Base-by-base conservation (phyloP, 2,329 filamentous ascomycete genomes). In the Colletotrichum sp. region DNA sequence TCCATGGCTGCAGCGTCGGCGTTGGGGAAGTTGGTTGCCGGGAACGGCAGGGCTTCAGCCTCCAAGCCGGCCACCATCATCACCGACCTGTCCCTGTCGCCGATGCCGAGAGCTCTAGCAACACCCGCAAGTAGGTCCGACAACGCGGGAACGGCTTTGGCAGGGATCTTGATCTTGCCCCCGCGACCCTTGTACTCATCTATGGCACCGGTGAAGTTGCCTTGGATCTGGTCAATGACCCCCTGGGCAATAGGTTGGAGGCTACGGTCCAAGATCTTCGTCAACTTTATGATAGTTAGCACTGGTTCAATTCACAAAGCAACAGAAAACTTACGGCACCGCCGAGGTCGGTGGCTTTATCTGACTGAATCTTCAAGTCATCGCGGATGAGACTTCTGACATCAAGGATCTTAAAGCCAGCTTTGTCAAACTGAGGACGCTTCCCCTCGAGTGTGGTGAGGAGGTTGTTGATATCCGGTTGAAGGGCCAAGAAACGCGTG, bases 81-180 rank as follows among this genome's bases (percentile, higher is more conserved):
- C 26, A 28, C 39, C 55, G 7, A 64, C 55, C 39, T 30, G 24
- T 36, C 22, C 8, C n/a, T 44, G n/a, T 48, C 63, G 55, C 69
- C 69, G n/a, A 75, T 26, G 15, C 73, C 73, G 7, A 75, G 69
- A 4, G 73, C 73, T 9, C 44, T 64, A 32, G 73, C 73, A 18
- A 75, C 55, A 8, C 39, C 69, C 15, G 73, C 69, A 8, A 75
- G 69, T 6, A 75, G 57, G 26, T 75, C 36, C 16, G 73, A 48
- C 26, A 75, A 57, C 39, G 52, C n/a, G 4, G 73, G 73, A 7
- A 75, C 73, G 18, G 64, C 63, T 44, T 72, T 73, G 69, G 69
- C 16, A 8, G 73, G 73, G 57, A 75, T 75, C 64, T 75, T 75
- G 24, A 75, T 75, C 73, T 75, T 75, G 8, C 73, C 73, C 1